Base-by-base conservation (phyloP, 371 early-diverging fungal species). In the Apophysomyces sp. region DNA sequence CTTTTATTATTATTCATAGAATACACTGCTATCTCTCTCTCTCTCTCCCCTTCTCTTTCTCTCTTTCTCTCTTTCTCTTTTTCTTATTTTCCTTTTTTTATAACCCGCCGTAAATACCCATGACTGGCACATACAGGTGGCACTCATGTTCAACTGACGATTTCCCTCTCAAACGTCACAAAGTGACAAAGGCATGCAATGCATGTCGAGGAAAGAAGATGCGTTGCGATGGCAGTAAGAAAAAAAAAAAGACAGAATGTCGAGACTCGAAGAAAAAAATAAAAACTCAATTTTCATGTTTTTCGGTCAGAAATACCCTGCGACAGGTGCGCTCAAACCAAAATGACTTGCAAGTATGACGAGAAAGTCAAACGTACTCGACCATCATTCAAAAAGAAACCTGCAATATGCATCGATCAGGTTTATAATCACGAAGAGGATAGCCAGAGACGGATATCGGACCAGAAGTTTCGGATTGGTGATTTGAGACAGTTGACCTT, bases 201-300 rank as follows among this genome's bases (percentile, higher is more conserved):
- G 44, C 30, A 34, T 71, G 71, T 41, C 57, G 71, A 37, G 54
- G 52, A 34, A 71, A 71, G 64, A 71, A 66, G 59, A 63, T 66
- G 63, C 66, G 71, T 34, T 71, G 71, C 51, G 66, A 71, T 57
- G 71, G 71, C 60, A 28, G 71, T 71, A 63, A 61, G 62, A 18
- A 36, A n/a, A n/a, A n/a, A n/a, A n/a, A n/a, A n/a, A n/a, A n/a
- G 7, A n/a, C n/a, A 16, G 11, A 24, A 12, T 51, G 34, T 44
- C 34, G 24, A 57, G 2, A 18, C 3, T 11, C 26, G 18, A 32
- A 54, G 24, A 31, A 31, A 53, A 52, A 53, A 53, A 34, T n/a
- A 52, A 53, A 53, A 16, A 52, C 21, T n/a, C n/a, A 34, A 28
- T 16, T 51, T 58, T 36, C 52, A 18, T 44, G 36, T 1, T 55